Evolutionary conservation across 805 yeast genomes (phyloP), one percentile per base, ranked within the genome.

Genomic region (Cyberlindnera galapagoensis): DNA sequence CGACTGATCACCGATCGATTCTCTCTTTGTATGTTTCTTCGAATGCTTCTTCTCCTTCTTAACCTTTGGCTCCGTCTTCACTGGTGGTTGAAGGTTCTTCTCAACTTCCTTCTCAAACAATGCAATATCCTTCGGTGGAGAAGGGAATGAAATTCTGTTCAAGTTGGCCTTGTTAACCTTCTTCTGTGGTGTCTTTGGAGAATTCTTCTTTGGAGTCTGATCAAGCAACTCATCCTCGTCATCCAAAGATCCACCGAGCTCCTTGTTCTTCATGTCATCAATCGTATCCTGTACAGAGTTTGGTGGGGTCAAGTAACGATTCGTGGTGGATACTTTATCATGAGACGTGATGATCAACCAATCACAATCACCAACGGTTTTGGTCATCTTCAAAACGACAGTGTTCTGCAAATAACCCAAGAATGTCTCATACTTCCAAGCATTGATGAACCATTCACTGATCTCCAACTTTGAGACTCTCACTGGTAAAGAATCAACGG

Each of bases 351-450:
- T 46, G 20, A 61, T 54, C 27, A 61, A 43, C 63, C 65, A 59
- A 31, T 59, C 57, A 45, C 65, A 57, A 27, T 60, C 63, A 27
- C 65, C 67, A 30, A 61, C 54, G 21, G 56, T 51, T 34, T 53
- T 51, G 4, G 60, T 57, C 19, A 61, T 38, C 38, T 60, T 59
- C 33, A 60, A 38, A 11, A 60, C 52, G 30, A 59, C 49, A 4
- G 63, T 59, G 33, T 55, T 56, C 14, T 54, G 54, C 27, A 60
- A 44, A 18, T 49, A 52, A 6, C 59, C 59, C 36, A 57, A 46
- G 31, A 57, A 58, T 11, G 61, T 56, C 36, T 60, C 66, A 27
- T 57, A 54, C 36, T 60, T 59, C 66, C 65, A 62, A 16, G 63
- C 54, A 26, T 59, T 57, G 28, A 60, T 56, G 27, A 60, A 58